phyloP scores from a whole-genome alignment of 2,329 filamentous ascomycete genomes.

The Ascochyta viciae-villosae region DNA sequence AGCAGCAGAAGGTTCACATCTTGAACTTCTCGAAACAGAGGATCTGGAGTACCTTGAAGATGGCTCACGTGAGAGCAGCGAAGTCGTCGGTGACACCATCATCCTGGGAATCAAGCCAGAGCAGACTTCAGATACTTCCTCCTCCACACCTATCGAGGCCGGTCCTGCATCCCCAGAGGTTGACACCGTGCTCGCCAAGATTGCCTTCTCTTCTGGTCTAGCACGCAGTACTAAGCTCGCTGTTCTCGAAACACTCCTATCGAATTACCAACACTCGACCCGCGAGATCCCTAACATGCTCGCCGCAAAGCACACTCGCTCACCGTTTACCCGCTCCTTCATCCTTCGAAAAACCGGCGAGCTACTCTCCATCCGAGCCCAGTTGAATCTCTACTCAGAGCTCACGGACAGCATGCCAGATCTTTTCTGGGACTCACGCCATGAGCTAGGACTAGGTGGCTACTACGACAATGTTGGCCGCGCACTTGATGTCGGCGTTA shows the following conservation, averaged over 20 bases:
- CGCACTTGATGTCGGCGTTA: conserved; percentile 86
- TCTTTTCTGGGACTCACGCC: conserved; percentile 92
- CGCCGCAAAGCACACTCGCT: conserved; percentile 65
- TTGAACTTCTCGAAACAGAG: conserved; percentile 79
- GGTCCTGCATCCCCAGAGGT: conserved; percentile 46
- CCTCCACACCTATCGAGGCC: conserved; percentile 50
- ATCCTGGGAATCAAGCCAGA: conserved; percentile 77
- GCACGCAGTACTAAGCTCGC: conserved; percentile 93
- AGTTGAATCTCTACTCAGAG: conserved; percentile 96
- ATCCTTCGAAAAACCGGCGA: conserved; percentile 95
- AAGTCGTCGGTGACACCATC: conserved; percentile 86
- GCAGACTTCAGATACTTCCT: conserved; percentile 16
- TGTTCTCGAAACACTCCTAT: conserved; percentile 83
- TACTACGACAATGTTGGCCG: conserved; percentile 95
- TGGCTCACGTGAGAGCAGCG: conserved; percentile 72
- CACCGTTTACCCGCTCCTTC: conserved; percentile 70
- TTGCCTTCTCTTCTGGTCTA: conserved; percentile 93
- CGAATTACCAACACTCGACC: conserved; percentile 85
- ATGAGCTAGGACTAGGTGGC: conserved; percentile 87
- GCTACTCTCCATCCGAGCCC: conserved; percentile 84
- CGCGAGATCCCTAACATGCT: conserved; percentile 81
- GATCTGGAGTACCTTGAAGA: conserved; percentile 89
- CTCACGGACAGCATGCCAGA: conserved; percentile 94
- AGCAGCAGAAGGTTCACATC: conserved; percentile 77
- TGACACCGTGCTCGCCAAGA: conserved; percentile 82